phyloP scores from a whole-genome alignment of 805 yeast species.

The Zygosaccharomyces pseudorouxii region DNA sequence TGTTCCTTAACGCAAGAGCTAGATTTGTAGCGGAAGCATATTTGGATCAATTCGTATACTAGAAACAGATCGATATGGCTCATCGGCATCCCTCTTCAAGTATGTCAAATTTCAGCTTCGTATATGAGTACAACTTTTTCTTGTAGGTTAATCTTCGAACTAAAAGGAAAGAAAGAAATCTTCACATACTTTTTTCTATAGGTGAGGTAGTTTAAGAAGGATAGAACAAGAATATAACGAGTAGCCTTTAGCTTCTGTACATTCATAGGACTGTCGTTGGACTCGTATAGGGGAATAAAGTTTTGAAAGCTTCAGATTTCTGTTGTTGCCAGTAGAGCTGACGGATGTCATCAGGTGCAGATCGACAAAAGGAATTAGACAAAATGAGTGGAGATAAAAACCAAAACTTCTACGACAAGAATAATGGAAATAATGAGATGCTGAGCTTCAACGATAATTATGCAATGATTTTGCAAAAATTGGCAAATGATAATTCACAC shows the following conservation, averaged over 20 bases:
- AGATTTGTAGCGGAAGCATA: conserved; percentile 97
- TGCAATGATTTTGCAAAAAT: conserved; percentile 23
- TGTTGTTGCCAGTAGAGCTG: background rate
- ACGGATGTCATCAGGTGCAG: conserved; percentile 1
- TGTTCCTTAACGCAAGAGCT: conserved; percentile 94
- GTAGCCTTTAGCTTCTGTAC: background rate
- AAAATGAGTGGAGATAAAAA: conserved; percentile 3
- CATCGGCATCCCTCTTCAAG: background rate
- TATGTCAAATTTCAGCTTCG: conserved; percentile 1
- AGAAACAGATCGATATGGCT: background rate
- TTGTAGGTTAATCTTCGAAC: background rate
- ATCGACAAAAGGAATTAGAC: conserved; percentile 3
- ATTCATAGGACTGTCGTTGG: background rate
- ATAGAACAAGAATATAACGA: background rate
- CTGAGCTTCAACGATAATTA: conserved; percentile 28
- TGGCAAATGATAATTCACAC: conserved; percentile 20
- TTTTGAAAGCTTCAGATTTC: background rate
- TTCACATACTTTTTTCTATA: conserved; percentile 1
- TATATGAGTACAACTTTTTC: background rate
- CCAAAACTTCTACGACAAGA: conserved; percentile 4
- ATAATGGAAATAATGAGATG: conserved; percentile 19
- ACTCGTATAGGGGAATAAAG: background rate
- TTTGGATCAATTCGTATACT: conserved; percentile 77
- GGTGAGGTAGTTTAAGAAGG: conserved; percentile 2
- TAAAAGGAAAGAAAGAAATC: background rate